phyloP scores from a whole-genome alignment of 345 rosid species.

The Salix dunnii region DNA sequence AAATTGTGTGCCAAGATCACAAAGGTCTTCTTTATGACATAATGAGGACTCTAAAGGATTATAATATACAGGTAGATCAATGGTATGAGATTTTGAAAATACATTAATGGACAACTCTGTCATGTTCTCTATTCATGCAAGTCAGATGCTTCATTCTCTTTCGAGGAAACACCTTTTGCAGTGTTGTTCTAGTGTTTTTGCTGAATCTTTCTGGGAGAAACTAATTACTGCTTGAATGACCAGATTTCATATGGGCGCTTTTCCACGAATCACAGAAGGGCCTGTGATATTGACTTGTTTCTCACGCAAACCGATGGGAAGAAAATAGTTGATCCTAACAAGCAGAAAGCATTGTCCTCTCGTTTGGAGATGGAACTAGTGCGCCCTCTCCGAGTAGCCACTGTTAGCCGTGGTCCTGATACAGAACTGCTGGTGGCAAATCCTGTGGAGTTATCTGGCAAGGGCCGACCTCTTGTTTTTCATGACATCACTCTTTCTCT shows the following conservation, averaged over 20 bases:
- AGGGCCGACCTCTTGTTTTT: conserved; percentile 93
- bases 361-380: conserved; percentile 66
- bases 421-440: conserved; percentile 84
- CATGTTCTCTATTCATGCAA: not conserved
- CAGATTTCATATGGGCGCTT: conserved; percentile 95
- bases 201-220: not conserved
- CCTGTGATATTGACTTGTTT: conserved; percentile 86
- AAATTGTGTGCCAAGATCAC: conserved; percentile 78
- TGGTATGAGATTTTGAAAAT: not conserved
- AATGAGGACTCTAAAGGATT: conserved; percentile 94
- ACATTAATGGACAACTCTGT: not conserved
- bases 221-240: conserved; percentile 2
- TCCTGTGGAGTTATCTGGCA: conserved; percentile 89
- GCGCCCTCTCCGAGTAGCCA: conserved; percentile 79
- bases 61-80: conserved; percentile 71
- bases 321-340: conserved; percentile 79
- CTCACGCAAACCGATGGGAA: conserved; percentile 77
- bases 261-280: conserved; percentile 47
- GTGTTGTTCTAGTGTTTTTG: not conserved
- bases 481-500: conserved; percentile 82
- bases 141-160: not conserved
- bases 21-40: conserved; percentile 91
- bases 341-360: conserved; percentile 57
- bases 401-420: conserved; percentile 84
- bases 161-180: not conserved